Base-by-base conservation (phyloP, 1,284 basidiomycete genomes). In the Golubevia sp. region DNA sequence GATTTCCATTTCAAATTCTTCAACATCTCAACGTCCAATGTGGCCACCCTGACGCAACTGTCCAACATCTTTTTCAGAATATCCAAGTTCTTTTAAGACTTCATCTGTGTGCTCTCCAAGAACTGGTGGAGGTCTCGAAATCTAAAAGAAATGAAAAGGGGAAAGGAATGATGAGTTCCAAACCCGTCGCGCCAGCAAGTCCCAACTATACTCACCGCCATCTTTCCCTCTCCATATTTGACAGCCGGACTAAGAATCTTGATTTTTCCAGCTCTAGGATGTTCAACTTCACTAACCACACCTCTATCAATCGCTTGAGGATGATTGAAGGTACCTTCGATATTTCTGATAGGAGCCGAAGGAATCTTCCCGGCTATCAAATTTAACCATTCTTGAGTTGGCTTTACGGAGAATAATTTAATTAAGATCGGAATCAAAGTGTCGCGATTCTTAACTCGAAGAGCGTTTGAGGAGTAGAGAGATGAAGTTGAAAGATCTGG, bases 201-300 rank as follows among this genome's bases (percentile, higher is more conserved):
- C n/a, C n/a, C n/a, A n/a, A n/a, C n/a, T n/a, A 1, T 8, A 61
- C 75, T 55, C 55, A 84, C 83, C 70, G 82, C 77, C 84, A 85
- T 84, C 62, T 90, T 90, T 77, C 88, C 86, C 2, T 92, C 92
- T 75, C 96, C 92, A 85, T 96, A 97, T 18, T 88, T 87, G 44
- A 97, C 93, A 0, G 94, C 90, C 2, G 94, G 92, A 0, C 90
- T 90, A 2, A 94, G 91, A 62, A 97, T 86, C 84, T 93, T 94
- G 83, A 97, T 88, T 75, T 87, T 90, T 7, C 95, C 94, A 5
- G 91, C 88, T 49, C 91, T 86, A 25, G 91, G 89, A 63, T 76
- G 82, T 52, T 91, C 86, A 24, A 92, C 85, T 70, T 90, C 89
- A 38, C 88, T 86, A 1, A 88, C 87, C 54, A 90, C 86, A 44